Evolutionary conservation across 352 stramenopile genomes (phyloP), one percentile per base, ranked within the genome.

Genomic region (Globisporangium megalacanthum): DNA sequence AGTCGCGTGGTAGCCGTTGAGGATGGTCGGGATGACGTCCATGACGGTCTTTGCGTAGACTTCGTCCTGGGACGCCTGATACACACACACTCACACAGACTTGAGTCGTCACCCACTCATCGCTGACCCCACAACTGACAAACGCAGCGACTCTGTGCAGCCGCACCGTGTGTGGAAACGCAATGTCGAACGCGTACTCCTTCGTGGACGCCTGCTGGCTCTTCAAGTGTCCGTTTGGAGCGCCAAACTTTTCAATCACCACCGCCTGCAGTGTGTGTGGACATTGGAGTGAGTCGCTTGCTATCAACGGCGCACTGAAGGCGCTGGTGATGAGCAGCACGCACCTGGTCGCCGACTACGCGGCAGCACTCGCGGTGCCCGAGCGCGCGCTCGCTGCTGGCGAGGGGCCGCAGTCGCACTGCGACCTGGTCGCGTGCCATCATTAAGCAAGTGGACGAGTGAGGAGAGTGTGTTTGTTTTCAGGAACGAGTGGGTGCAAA

Each of bases 1-100:
- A 5, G 83, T 92, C n/a, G 76, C 80, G 56, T 90, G 79, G 66
- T 86, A 92, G 33, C 81, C 83, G 46, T 88, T 74, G 9, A 94
- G 61, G n/a, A 86, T 81, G 31, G 75, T 86, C 4, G 75, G 75
- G 15, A 86, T 65, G 35, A 83, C 79, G 45, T 83, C 72, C 51
- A 76, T 78, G 51, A 86, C 75, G 4, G 75, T 86, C 54, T 78
- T 77, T 17, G 62, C 50, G 57, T 86, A 86, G 15, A 86, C 73
- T 25, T 83, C 75, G 52, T 83, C 73, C 54, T 83, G 75, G 14
- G 60, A 62, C 2, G 75, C 65, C 49, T 72, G 49, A 14, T 7
- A n/a, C 15, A 20, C 6, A 17, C 4, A 20, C 4, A n/a, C 31
- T 49, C 17, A 54, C 53, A 35, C 25, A 14, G 19, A 55, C 13